phyloP scores from a whole-genome alignment of 2,329 filamentous ascomycete species.

The Fusarium mangiferae region DNA sequence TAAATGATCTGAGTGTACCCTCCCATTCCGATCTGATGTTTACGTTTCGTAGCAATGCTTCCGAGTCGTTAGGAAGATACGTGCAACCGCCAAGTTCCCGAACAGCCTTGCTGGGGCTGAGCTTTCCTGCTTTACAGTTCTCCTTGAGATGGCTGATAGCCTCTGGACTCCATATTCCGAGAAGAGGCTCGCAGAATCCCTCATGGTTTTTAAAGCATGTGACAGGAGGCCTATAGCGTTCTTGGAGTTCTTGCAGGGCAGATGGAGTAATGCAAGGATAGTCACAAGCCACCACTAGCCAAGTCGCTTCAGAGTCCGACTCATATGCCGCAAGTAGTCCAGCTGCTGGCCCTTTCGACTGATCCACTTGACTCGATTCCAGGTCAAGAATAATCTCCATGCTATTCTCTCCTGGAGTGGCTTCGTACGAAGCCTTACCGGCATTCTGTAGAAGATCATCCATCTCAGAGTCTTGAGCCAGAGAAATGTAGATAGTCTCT shows the following conservation, averaged over 20 bases:
- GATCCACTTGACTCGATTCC: neutral
- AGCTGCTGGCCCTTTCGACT: neutral
- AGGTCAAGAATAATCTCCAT: neutral
- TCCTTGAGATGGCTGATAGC: neutral
- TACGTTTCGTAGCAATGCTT: neutral
- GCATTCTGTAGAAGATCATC: neutral
- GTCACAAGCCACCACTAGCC: neutral
- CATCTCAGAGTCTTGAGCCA: neutral
- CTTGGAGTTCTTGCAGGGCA: fast-evolving
- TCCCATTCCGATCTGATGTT: neutral
- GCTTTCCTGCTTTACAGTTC: neutral
- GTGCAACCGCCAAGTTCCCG: neutral
- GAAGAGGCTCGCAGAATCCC: neutral
- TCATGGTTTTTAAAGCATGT: neutral
- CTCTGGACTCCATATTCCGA: neutral
- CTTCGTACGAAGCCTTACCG: fast-evolving
- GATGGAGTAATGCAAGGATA: neutral
- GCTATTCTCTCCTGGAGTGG: fast-evolving
- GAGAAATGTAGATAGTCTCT: neutral
- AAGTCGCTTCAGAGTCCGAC: neutral
- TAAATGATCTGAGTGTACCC: fast-evolving
- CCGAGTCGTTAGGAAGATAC: neutral
- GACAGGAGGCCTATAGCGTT: neutral
- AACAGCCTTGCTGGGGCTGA: neutral
- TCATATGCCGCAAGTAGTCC: neutral